Evolutionary conservation across 352 stramenopile species (phyloP), one percentile per base, ranked within the genome.

Genomic region (Globisporangium heterothallicum): DNA sequence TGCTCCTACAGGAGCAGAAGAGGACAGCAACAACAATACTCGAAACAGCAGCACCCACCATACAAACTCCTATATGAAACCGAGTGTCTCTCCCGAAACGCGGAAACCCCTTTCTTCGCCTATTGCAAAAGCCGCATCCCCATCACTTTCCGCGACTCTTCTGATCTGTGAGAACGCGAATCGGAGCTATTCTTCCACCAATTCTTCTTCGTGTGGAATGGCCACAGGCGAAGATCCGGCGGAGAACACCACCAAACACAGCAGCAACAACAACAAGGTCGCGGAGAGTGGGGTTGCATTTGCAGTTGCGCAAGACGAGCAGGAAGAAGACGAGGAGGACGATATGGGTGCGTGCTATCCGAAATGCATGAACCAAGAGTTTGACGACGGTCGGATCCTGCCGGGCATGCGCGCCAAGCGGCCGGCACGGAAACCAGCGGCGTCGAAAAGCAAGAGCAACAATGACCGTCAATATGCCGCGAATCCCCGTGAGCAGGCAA

Each of bases 281-380:
- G 29, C 6, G 6, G 29, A 34, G 6, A n/a, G n/a, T n/a, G n/a
- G n/a, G n/a, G n/a, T 21, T n/a, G 19, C 19, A 22, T 16, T 0
- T 7, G 46, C 19, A 12, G 14, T 30, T 26, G 16, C 21, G 16
- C 6, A 18, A 19, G 8, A 14, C 42, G 25, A 24, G 35, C 42
- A 49, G 26, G 49, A 56, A 12, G 12, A n/a, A n/a, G 30, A 38
- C 38, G 21, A 32, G 18, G 6, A 35, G 12, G 27, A 41, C 18
- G 26, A 7, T 30, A 78, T 74, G 66, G 70, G 63, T 27, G 41
- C 64, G 40, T 80, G 70, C 57, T 80, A 74, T 46, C 64, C 70
- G 30, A 77, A 76, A 22, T 80, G 70, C 38, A 77, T 74, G 70
- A 60, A 27, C 44, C 25, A 46, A 7, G 30, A 18, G 12, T 58